These are phyloP conservation scores for Coelastrella sp. DNA, from an alignment of 139 green algal species.

Conservation along the genomic window DNA sequence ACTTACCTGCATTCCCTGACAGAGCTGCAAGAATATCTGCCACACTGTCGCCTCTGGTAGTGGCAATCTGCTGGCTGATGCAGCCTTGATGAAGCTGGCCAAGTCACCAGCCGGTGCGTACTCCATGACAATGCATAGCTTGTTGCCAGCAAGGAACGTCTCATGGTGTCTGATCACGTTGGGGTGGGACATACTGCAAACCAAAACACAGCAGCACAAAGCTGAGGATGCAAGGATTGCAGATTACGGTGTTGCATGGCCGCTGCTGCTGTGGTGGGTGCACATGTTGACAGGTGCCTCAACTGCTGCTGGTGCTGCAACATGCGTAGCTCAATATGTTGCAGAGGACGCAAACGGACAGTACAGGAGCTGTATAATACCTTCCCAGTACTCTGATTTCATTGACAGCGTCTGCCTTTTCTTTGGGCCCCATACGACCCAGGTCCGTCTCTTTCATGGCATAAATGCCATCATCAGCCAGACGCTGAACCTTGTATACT, in stretches of 20 bases:
- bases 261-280: neutral
- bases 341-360: too few relatives aligned
- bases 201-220: neutral
- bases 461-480: slow-evolving; percentile 67
- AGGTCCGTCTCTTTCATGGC: slow-evolving; percentile 80
- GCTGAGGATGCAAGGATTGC: neutral
- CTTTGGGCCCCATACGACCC: slow-evolving; percentile 57
- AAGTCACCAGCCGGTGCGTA: slow-evolving; percentile 68
- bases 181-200: slow-evolving; percentile 52
- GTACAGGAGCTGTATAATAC: neutral
- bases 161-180: slow-evolving; percentile 69
- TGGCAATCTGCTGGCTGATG: slow-evolving; percentile 49
- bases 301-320: neutral
- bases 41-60: slow-evolving; percentile 73
- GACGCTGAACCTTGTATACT: slow-evolving; percentile 61
- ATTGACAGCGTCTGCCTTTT: slow-evolving; percentile 73
- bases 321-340: too few relatives aligned
- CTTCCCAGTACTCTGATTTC: slow-evolving; percentile 73
- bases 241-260: too few relatives aligned
- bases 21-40: slow-evolving; percentile 59
- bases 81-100: slow-evolving; percentile 58
- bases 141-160: slow-evolving; percentile 69
- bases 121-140: slow-evolving; percentile 80
- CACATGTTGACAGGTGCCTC: neutral
- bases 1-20: slow-evolving; percentile 60